Base-by-base conservation (phyloP, 2,329 filamentous ascomycete genomes). In the Sporothrix mexicana region DNA sequence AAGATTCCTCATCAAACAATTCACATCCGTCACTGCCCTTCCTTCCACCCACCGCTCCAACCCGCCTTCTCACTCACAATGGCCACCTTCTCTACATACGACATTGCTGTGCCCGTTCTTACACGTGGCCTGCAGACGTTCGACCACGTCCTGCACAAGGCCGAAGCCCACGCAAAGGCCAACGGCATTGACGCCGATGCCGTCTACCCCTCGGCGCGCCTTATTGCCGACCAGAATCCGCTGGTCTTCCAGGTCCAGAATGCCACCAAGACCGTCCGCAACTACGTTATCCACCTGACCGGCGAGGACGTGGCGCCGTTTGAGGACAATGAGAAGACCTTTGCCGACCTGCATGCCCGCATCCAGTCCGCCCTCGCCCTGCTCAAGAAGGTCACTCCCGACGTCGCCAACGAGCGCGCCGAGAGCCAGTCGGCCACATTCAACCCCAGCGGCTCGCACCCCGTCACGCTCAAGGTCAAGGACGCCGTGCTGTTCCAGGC, bases 401-500 rank as follows among this genome's bases (percentile, higher is more conserved):
- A 77, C 6, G 74, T 75, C 0, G 53, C 80, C 17, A 76, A 79
- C 10, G 76, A 74, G 47, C 75, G 74, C n/a, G 76, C 75, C n/a
- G 75, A 75, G 1, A 75, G 47, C 66, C 64, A 74, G 15, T 59
- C 64, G 9, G 68, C 78, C 1, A 74, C 77, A 0, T 55, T 73
- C 25, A 62, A 53, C 66, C 71, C 66, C 8, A 49, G 71, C 2
- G 71, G 71, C 15, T 15, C n/a, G 2, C 8, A 51, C 43, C 47
- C 55, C 3, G 66, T 73, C 12, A 75, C 71, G 17, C 64, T 77
- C 41, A 75, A 74, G 20, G 76, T 73, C 10, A 72, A 76, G 62
- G 78, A 81, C 0, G 89, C 87, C 73, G 76, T 87, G 10, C 74
- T 82, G 25, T 77, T 78, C 1, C 85, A 83, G 77, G 82, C 79